A percentile compares a stretch with the other conserved stretches of the same genome.
Conservation (phyloP, 108 stramenopile species). For the Poteriospumella lacustris region DNA sequence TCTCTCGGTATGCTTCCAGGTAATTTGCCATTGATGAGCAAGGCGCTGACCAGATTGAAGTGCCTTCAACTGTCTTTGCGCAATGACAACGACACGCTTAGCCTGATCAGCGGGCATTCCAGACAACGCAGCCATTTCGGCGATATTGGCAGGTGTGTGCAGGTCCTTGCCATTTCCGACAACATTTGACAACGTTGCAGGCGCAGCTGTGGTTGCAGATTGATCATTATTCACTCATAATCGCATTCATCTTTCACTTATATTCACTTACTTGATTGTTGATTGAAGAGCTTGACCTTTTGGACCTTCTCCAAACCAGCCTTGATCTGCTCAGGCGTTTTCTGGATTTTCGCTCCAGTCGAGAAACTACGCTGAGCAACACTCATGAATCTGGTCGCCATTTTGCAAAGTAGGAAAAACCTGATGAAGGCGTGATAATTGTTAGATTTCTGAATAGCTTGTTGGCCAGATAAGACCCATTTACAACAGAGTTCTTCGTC, state of each 20-base stretch:
- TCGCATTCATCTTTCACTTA: too few relatives aligned
- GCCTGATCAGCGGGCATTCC: conserved; percentile 23
- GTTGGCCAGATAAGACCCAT: too few relatives aligned
- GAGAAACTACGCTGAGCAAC: too few relatives aligned
- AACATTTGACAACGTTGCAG: not conserved
- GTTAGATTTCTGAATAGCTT: too few relatives aligned
- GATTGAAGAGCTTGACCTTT: not conserved
- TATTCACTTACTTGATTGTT: not conserved
- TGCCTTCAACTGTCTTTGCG: not conserved
- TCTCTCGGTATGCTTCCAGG: conserved; percentile 34
- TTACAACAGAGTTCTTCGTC: too few relatives aligned
- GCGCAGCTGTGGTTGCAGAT: not conserved
- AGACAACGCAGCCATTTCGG: conserved; percentile 8
- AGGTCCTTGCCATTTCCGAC: not conserved
- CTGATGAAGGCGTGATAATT: too few relatives aligned
- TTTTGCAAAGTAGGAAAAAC: too few relatives aligned
- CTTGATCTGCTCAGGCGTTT: not conserved
- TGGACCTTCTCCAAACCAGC: not conserved
- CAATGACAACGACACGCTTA: not conserved
- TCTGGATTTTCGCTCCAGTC: not conserved
- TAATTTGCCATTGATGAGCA: conserved; percentile 30
- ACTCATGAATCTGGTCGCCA: too few relatives aligned
- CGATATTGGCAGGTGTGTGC: not conserved
- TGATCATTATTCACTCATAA: not conserved
- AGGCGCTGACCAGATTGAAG: not conserved